Evolutionary conservation across 2,329 filamentous ascomycete genomes (phyloP).

Genomic region (Colletotrichum tofieldiae): DNA sequence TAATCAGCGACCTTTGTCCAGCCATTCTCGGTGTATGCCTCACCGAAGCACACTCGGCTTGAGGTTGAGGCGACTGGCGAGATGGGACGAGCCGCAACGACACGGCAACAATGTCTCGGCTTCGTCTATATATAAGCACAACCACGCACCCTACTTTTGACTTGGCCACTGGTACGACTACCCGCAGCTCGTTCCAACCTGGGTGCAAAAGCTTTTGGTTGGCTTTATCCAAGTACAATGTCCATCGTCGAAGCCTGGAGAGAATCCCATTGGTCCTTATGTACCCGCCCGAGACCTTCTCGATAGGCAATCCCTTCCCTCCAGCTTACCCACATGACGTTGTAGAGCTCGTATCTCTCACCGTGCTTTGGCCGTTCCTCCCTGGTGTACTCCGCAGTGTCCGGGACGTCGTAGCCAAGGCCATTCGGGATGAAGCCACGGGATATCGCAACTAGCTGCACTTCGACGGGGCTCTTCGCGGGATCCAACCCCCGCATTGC

Average conservation of each 20-base stretch:
- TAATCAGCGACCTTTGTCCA: too few relatives aligned
- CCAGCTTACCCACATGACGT: background rate
- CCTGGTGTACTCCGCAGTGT: background rate
- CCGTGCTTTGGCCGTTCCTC: background rate
- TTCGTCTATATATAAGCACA: too few relatives aligned
- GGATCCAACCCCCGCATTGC: background rate
- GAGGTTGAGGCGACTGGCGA: background rate
- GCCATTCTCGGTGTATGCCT: too few relatives aligned
- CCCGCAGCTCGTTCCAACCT: background rate
- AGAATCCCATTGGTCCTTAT: background rate
- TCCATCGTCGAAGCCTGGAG: background rate
- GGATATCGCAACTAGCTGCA: slow-evolving; percentile 3
- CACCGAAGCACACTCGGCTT: too few relatives aligned
- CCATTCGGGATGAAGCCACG: background rate
- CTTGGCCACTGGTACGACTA: too few relatives aligned
- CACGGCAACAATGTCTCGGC: too few relatives aligned
- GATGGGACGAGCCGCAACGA: background rate
- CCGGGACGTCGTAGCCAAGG: background rate
- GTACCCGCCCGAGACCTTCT: background rate
- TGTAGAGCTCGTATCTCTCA: background rate
- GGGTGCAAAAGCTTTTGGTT: too few relatives aligned
- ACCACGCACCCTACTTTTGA: too few relatives aligned
- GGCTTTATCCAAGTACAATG: background rate
- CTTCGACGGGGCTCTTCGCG: background rate
- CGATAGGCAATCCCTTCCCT: background rate